A percentile compares a stretch with the other conserved stretches of the same genome.
Evolutionary conservation across 306 rosid genomes (phyloP).

Genomic region (Ormosia semicastrata): DNA sequence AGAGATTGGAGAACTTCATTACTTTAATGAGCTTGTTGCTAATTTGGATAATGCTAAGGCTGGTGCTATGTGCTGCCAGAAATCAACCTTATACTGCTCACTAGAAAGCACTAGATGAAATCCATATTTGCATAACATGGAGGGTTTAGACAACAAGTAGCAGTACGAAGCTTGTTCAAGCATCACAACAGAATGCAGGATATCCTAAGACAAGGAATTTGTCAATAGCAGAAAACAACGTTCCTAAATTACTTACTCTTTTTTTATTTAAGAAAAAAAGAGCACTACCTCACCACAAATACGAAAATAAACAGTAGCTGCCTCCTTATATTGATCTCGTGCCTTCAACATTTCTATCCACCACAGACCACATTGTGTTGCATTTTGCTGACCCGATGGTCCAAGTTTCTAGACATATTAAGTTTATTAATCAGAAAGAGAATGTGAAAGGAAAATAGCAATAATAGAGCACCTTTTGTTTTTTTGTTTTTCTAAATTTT

Average conservation of each 20-base stretch:
- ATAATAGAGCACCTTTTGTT: slow-evolving; percentile 7
- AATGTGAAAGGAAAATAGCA: slow-evolving; percentile 17
- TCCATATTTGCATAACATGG: slow-evolving; percentile 92
- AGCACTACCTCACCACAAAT: slow-evolving; percentile 88
- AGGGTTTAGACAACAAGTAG: slow-evolving; percentile 84
- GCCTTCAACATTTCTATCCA: slow-evolving; percentile 95
- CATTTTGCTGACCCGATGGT: slow-evolving; percentile 77
- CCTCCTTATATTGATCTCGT: slow-evolving; percentile 78
- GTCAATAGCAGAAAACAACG: slow-evolving; percentile 38
- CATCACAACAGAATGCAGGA: slow-evolving; percentile 90
- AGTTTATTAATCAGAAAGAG: slow-evolving; percentile 28
- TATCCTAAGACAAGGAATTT: slow-evolving; percentile 58
- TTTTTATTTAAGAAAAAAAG: background rate
- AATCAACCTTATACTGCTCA: slow-evolving; percentile 83
- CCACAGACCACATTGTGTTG: slow-evolving; percentile 92
- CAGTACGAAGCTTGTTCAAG: slow-evolving; percentile 99
- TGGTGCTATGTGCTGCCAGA: no score
- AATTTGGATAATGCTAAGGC: no score
- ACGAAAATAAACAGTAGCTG: slow-evolving; percentile 90
- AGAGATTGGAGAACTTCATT: no score
- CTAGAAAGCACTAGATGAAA: slow-evolving; percentile 99
- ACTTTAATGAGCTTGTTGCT: no score
- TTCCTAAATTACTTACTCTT: slow-evolving; percentile 4
- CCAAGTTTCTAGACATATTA: slow-evolving; percentile 76
- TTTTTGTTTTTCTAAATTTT: background rate